phyloP scores from a whole-genome alignment of 2,329 filamentous ascomycete species.

The Alternaria tenuissima region DNA sequence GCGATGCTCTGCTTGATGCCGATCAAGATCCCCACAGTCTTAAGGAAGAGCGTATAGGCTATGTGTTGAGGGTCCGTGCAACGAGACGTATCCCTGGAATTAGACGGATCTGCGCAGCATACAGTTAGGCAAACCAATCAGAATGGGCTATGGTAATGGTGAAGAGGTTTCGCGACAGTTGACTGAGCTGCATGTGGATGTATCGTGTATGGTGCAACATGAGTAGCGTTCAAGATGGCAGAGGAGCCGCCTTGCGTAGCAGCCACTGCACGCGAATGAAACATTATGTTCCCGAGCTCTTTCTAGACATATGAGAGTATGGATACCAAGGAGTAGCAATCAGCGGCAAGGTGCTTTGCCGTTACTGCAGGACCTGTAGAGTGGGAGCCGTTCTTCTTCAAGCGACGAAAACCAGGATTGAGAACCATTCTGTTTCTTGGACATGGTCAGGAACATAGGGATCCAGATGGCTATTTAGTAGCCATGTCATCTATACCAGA shows the following conservation, averaged over 20 bases:
- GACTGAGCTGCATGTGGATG: too few species aligned
- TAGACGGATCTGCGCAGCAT: background rate
- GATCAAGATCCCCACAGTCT: background rate
- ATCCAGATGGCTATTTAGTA: background rate
- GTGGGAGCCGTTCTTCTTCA: background rate
- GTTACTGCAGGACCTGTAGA: background rate
- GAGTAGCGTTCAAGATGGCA: too few species aligned
- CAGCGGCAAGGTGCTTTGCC: background rate
- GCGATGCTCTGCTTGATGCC: background rate
- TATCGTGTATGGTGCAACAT: too few species aligned
- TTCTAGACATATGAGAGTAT: too few species aligned
- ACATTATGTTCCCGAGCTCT: too few species aligned
- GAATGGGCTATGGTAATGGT: too few species aligned
- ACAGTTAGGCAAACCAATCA: too few species aligned
- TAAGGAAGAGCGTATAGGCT: background rate
- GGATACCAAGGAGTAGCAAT: too few species aligned
- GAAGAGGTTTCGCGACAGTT: too few species aligned
- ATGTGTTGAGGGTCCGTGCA: background rate
- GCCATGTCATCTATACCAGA: background rate
- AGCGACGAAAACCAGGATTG: background rate
- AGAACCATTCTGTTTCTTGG: background rate
- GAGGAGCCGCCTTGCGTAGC: too few species aligned
- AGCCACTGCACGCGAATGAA: too few species aligned
- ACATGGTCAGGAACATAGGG: background rate
- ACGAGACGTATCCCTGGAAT: background rate